These are phyloP conservation scores for Alternaria novae-zelandiae DNA, from an alignment of 2,329 filamentous ascomycete genomes.

Conservation along the genomic window DNA sequence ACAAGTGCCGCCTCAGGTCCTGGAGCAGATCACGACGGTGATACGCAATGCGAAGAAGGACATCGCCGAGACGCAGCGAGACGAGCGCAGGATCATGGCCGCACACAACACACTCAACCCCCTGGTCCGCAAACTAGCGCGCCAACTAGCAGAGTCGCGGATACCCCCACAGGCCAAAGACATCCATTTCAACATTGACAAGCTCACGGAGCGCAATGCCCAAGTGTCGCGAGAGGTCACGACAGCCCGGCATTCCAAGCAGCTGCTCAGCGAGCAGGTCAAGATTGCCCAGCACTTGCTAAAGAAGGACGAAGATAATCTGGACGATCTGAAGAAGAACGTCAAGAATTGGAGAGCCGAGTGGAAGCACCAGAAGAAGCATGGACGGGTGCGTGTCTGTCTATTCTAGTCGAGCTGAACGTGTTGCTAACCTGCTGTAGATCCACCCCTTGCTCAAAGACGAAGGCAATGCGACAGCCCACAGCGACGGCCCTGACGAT, in stretches of 20 bases:
- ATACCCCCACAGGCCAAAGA: constrained; percentile 65
- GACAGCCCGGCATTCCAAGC: constrained; percentile 67
- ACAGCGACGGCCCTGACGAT: constrained; percentile 40
- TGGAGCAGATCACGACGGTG: constrained; percentile 63
- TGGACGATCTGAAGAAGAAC: constrained; percentile 39
- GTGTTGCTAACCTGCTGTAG: constrained; percentile 31
- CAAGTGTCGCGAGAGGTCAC: constrained; percentile 59
- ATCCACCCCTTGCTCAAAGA: constrained; percentile 43
- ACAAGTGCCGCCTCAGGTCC: constrained; percentile 61
- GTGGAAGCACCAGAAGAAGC: constrained; percentile 41
- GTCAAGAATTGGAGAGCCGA: constrained; percentile 36
- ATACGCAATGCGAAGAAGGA: constrained; percentile 67
- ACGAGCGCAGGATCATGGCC: constrained; percentile 56
- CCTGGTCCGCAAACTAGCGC: constrained; percentile 62
- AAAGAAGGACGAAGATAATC: constrained; percentile 33
- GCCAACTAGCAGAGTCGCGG: constrained; percentile 66
- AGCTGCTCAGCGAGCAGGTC: constrained; percentile 65
- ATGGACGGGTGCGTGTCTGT: constrained; percentile 32
- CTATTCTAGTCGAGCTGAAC: constrained; percentile 10
- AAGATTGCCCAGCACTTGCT: constrained; percentile 58
- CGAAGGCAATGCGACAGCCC: constrained; percentile 15
- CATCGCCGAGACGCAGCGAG: constrained; percentile 63
- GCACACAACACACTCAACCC: constrained; percentile 63
- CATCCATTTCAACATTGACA: constrained; percentile 69
- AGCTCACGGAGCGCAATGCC: constrained; percentile 64